Base-by-base conservation (phyloP, 2,329 filamentous ascomycete species). In the Xylaria sp. region DNA sequence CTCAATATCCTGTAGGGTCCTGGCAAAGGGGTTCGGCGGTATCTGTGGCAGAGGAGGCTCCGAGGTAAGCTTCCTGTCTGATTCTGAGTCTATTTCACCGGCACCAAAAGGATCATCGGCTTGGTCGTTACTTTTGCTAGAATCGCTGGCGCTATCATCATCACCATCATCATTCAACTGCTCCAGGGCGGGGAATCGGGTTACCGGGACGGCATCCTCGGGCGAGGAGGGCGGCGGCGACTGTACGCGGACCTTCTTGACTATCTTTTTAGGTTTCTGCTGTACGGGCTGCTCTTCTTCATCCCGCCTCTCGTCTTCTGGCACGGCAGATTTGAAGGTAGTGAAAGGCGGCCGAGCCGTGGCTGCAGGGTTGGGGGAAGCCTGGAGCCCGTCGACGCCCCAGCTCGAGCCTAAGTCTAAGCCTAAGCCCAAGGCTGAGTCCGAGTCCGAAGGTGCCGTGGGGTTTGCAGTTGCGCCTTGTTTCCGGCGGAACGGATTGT, bases 241-340 rank as follows among this genome's bases (percentile, higher is more conserved):
- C 76, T 90, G 85, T 9, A 91, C 87, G 75, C 90, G 88, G 69
- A 92, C 90, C 75, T 88, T 91, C 81, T 92, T 91, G 68, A 87
- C 84, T 48, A 88, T 83, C 82, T 86, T 92, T 78, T 77, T 78
- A 9, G 77, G 78, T 63, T 74, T 75, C 52, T 72, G 66, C 58
- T 76, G 75, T 51, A 76, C 63, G 2, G 77, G 59, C 25, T 69
- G 72, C 80, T 85, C 73, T 44, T 75, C 64, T 9, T 72, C 72
- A 41, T 66, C 66, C 20, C 34, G 69, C 48, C 76, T 66, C 78
- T 82, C 72, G 76, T 79, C 46, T 69, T 77, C 37, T 76, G 79
- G 75, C 28, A 77, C 77, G 51, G 72, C 72, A 25, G 80, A 76
- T 63, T 75, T 80, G 59, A 79, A 78, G 70, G 76, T 65, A 74